phyloP scores from a whole-genome alignment of 495 filamentous ascomycete genomes.

The Sordaria brevicollis region DNA sequence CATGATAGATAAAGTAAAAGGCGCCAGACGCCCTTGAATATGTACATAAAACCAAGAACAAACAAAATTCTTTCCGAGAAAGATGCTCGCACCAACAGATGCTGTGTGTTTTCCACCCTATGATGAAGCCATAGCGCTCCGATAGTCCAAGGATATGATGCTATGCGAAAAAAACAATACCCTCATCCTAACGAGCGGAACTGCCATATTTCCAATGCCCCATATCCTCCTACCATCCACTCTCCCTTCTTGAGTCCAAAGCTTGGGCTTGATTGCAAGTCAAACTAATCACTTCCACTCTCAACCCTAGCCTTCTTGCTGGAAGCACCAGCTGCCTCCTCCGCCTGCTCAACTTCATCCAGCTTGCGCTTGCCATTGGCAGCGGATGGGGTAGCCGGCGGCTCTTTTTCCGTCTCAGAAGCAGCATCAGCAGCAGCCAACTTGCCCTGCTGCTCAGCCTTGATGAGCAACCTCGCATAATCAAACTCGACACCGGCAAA shows the following conservation, averaged over 20 bases:
- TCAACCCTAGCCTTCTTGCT: conserved; percentile 29
- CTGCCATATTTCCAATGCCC: not conserved
- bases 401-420: not conserved
- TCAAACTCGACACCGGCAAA: conserved; percentile 70
- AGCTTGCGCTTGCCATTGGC: conserved; percentile 23
- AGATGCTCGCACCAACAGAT: not conserved
- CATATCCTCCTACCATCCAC: not conserved
- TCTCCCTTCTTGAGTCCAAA: not conserved
- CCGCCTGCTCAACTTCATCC: conserved; percentile 1
- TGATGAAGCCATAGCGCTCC: not conserved
- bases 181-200: not conserved
- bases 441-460: conserved; percentile 19
- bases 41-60: not conserved
- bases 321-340: not conserved
- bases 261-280: not conserved
- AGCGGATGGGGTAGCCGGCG: conserved; percentile 2
- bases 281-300: not conserved
- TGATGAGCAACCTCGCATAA: conserved; percentile 56
- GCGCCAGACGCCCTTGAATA: not conserved
- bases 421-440: not conserved
- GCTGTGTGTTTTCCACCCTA: not conserved
- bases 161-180: too few species aligned
- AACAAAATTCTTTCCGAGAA: not conserved
- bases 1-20: not conserved
- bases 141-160: not conserved